Base-by-base conservation (phyloP, 2,329 filamentous ascomycete species). In the Alternaria ethzedia region DNA sequence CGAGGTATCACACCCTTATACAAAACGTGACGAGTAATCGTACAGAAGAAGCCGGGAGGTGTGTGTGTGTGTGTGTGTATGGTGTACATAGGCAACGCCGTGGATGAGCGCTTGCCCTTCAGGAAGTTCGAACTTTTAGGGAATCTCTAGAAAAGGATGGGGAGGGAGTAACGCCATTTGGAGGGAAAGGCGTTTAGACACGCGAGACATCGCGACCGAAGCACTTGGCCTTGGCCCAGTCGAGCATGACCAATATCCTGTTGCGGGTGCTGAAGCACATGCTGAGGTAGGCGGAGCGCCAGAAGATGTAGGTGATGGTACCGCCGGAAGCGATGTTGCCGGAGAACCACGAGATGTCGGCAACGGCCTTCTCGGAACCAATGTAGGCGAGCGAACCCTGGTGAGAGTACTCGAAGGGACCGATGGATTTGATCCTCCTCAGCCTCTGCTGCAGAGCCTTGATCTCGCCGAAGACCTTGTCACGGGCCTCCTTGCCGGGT, bases 181-280 rank as follows among this genome's bases (percentile, higher is more conserved):
- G 25, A 28, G 20, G 11, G 5, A 46, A 11, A 46, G 26, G 57
- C 28, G n/a, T 20, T 45, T 72, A 77, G 51, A 95, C 92, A 75
- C 92, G 88, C 47, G 92, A 95, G 55, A 98, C 93, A 77, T 99
- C 96, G 80, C 96, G 94, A 66, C 96, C 96, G 78, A 99, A 99
- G 64, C 96, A 84, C 86, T 96, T 97, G 73, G 94, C 94, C 88
- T 99, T 99, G 81, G 95, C 82, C 96, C 96, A 99, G 84, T 99
- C 96, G 76, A 97, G 86, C 69, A 93, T 84, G 74, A 99, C 96
- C 55, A 99, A 88, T 73, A 98, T 88, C 79, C 96, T 91, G 86
- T 99, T 99, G 75, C 96, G 93, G 66, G 93, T 94, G 89, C 94
- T 98, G 83, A 99, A 99, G 89, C 95, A 97, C 96, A 99, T 99